phyloP scores from a whole-genome alignment of 176 grass and related monocot genomes.

The Zoysia pacifica region DNA sequence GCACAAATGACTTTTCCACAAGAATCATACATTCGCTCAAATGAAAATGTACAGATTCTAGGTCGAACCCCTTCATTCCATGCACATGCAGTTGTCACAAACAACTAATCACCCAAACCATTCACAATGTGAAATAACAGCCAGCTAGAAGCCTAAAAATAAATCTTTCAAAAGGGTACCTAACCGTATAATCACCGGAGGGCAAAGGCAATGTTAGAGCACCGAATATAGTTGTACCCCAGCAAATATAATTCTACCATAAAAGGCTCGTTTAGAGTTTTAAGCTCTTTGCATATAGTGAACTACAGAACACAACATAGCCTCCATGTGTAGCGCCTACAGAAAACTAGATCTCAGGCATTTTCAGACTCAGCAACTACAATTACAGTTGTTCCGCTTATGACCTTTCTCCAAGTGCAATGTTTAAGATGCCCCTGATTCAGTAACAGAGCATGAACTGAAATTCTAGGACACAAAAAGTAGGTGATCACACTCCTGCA shows the following conservation, averaged over 20 bases:
- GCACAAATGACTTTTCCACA: too few relatives aligned
- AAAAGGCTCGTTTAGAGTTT: slow-evolving; percentile 36
- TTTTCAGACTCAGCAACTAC: slow-evolving; percentile 11
- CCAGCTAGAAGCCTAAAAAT: slow-evolving; percentile 7
- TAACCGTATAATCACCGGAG: slow-evolving; percentile 33
- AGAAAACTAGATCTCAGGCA: slow-evolving; percentile 16
- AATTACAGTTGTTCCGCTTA: slow-evolving; percentile 30
- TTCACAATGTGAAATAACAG: not conserved
- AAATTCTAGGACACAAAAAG: slow-evolving; percentile 26
- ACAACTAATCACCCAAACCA: not conserved
- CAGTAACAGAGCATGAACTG: slow-evolving; percentile 24
- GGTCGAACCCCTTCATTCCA: not conserved
- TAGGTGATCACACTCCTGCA: not conserved
- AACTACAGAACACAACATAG: slow-evolving; percentile 55
- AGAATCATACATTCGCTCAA: too few relatives aligned
- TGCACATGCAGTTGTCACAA: not conserved
- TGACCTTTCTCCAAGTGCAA: slow-evolving; percentile 19
- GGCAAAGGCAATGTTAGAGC: slow-evolving; percentile 28
- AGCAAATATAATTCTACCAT: slow-evolving; percentile 39
- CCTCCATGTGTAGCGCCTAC: slow-evolving; percentile 43
- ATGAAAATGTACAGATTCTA: not conserved
- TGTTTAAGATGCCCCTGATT: slow-evolving; percentile 32
- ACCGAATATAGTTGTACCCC: slow-evolving; percentile 44
- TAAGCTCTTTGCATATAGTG: slow-evolving; percentile 35
- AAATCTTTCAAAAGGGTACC: slow-evolving; percentile 18